A percentile compares a stretch with the other conserved stretches of the same genome.
These are phyloP conservation scores for Podaxis sp. DNA, from an alignment of 768 basidiomycete species.

Conservation along the genomic window DNA sequence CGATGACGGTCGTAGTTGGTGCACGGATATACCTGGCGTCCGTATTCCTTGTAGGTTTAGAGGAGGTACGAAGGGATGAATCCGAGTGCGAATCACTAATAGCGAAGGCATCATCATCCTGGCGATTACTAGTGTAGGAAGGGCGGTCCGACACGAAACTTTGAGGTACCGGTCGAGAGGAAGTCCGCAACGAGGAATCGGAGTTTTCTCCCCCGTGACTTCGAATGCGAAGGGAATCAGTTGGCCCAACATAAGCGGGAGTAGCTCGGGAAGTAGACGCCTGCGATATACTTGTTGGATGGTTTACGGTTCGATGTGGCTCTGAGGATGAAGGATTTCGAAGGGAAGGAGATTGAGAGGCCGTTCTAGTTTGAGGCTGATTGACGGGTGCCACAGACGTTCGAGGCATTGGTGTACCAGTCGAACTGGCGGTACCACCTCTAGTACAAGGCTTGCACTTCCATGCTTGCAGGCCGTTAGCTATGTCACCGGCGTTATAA, in stretches of 20 bases:
- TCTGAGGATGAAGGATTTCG: not conserved
- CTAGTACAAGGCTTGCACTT: slow-evolving; percentile 17
- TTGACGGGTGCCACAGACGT: not conserved
- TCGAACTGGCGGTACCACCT: not conserved
- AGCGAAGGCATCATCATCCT: not conserved
- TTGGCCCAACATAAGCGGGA: not conserved
- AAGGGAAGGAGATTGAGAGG: not conserved
- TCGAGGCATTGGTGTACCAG: not conserved
- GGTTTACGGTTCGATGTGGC: not conserved
- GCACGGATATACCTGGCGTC: not conserved
- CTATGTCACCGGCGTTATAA: slow-evolving; percentile 11
- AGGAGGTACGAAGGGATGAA: not conserved
- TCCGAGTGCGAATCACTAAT: slow-evolving; percentile 1
- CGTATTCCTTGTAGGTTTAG: not conserved
- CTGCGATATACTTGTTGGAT: not conserved
- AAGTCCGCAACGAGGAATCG: not conserved
- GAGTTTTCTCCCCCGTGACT: not conserved
- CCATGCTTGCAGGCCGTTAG: slow-evolving; percentile 19
- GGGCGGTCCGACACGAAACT: not conserved
- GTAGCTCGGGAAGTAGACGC: not conserved
- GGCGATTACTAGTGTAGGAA: not conserved
- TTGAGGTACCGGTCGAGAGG: not conserved
- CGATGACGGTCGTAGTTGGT: not conserved
- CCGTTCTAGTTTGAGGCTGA: not conserved
- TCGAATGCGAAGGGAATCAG: not conserved